These are phyloP conservation scores for Clonostachys solani DNA, from an alignment of 2,329 filamentous ascomycete genomes.

Conservation along the genomic window DNA sequence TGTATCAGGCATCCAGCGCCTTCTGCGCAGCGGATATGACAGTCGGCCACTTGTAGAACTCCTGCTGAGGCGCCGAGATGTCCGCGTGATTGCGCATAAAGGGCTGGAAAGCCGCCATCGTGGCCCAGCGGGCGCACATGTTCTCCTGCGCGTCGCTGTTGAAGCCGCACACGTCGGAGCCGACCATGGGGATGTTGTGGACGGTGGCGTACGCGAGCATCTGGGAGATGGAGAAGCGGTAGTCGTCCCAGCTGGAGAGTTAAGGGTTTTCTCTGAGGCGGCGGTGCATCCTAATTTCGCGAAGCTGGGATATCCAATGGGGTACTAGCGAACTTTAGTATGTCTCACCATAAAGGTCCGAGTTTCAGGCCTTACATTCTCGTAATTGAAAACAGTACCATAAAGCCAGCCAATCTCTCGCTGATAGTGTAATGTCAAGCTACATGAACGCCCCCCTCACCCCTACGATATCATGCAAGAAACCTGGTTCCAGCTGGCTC, in stretches of 20 bases:
- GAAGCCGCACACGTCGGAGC: slow-evolving; percentile 72
- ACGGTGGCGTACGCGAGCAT: slow-evolving; percentile 32
- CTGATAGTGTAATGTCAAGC: too few species aligned
- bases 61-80: slow-evolving; percentile 37
- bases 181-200: slow-evolving; percentile 63
- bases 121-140: slow-evolving; percentile 63
- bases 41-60: slow-evolving; percentile 62
- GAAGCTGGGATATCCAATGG: too few species aligned
- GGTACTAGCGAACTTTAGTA: too few species aligned
- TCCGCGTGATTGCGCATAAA: slow-evolving; percentile 65
- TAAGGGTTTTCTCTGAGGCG: too few species aligned
- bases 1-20: slow-evolving; percentile 66
- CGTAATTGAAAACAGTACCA: too few species aligned
- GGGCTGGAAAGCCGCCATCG: slow-evolving; percentile 59
- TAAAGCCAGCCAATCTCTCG: too few species aligned
- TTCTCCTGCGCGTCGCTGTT: slow-evolving; percentile 52
- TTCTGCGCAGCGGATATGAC: slow-evolving; percentile 58
- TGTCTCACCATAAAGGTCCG: too few species aligned
- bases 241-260: slow-evolving; percentile 50
- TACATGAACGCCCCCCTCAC: too few species aligned
- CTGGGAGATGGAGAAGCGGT: slow-evolving; percentile 26
- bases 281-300: too few species aligned
- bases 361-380: too few species aligned
- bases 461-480: too few species aligned
- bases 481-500: too few species aligned